A percentile compares a stretch with the other conserved stretches of the same genome.
Conservation (phyloP, 768 basidiomycete genomes). For the Piloderma croceum region DNA sequence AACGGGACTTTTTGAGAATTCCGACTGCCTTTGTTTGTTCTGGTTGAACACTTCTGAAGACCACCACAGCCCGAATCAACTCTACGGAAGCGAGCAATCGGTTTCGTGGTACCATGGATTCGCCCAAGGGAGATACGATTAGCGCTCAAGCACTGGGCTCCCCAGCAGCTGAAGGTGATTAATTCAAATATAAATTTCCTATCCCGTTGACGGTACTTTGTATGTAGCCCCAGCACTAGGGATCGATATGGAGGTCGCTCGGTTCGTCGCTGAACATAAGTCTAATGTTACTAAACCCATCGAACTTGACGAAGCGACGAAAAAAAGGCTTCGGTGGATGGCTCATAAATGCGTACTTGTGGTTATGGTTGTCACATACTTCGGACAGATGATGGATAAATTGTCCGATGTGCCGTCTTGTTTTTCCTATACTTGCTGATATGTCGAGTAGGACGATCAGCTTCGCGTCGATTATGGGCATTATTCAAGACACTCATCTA, state of each 20-base stretch:
- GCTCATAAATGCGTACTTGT: constrained; percentile 42
- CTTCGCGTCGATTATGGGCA: constrained; percentile 45
- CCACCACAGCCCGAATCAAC: too few relatives aligned
- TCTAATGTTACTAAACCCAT: constrained; percentile 18
- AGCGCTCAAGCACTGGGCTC: too few relatives aligned
- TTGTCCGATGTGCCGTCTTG: constrained; percentile 22
- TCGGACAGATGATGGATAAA: constrained; percentile 40
- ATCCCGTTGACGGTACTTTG: background rate
- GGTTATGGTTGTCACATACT: constrained; percentile 45
- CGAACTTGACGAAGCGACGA: constrained; percentile 38
- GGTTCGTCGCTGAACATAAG: constrained; percentile 33
- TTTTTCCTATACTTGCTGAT: constrained; percentile 1
- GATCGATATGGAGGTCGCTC: constrained; percentile 42
- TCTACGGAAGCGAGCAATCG: too few relatives aligned
- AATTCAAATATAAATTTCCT: background rate
- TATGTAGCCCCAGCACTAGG: constrained; percentile 19
- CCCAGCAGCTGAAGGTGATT: too few relatives aligned
- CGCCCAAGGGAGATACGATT: too few relatives aligned
- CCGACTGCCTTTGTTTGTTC: too few relatives aligned
- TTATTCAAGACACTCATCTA: constrained; percentile 38
- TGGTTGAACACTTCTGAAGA: too few relatives aligned
- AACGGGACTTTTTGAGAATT: too few relatives aligned
- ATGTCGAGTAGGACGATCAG: constrained; percentile 33
- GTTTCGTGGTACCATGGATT: too few relatives aligned
- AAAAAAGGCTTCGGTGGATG: constrained; percentile 39